Percentiles rank a stretch among this genome's conserved stretches.
phyloP scores from a whole-genome alignment of 1,284 basidiomycete genomes.

The Heterobasidion parviporum region DNA sequence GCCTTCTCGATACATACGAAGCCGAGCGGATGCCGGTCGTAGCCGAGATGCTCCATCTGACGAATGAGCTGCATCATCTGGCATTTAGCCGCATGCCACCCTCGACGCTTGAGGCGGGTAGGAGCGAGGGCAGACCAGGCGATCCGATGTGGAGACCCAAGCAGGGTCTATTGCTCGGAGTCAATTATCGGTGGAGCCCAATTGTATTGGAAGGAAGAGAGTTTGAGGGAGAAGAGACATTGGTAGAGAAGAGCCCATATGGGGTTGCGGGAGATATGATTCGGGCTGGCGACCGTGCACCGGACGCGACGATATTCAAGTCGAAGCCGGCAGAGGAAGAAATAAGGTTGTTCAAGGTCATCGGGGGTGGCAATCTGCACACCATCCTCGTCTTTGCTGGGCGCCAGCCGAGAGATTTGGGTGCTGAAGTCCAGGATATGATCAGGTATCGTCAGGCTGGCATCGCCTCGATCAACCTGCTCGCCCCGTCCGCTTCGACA shows the following conservation, averaged over 20 bases:
- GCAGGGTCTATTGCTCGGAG: slow-evolving; percentile 29
- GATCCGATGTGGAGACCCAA: slow-evolving; percentile 17
- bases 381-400: slow-evolving; percentile 18
- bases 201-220: slow-evolving; percentile 30
- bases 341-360: slow-evolving; percentile 18
- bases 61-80: slow-evolving; percentile 4
- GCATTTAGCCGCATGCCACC: background rate
- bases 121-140: slow-evolving; percentile 1
- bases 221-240: slow-evolving; percentile 9
- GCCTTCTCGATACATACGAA: slow-evolving; percentile 14
- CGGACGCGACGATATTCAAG: slow-evolving; percentile 29
- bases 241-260: slow-evolving; percentile 14
- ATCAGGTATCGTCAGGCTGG: slow-evolving; percentile 1
- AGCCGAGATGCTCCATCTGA: slow-evolving; percentile 15
- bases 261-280: slow-evolving; percentile 15
- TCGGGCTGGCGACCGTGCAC: slow-evolving; percentile 37
- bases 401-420: background rate
- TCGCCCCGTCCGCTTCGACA: slow-evolving; percentile 1
- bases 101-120: slow-evolving; percentile 1
- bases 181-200: slow-evolving; percentile 40
- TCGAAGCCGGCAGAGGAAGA: slow-evolving; percentile 2
- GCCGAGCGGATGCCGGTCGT: slow-evolving; percentile 18
- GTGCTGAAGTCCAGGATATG: background rate
- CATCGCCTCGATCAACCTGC: slow-evolving; percentile 7
- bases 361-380: slow-evolving; percentile 15